Evolutionary conservation across 2,329 filamentous ascomycete genomes (phyloP), one percentile per base, ranked within the genome.

Genomic region (Stachybotrys chartarum): DNA sequence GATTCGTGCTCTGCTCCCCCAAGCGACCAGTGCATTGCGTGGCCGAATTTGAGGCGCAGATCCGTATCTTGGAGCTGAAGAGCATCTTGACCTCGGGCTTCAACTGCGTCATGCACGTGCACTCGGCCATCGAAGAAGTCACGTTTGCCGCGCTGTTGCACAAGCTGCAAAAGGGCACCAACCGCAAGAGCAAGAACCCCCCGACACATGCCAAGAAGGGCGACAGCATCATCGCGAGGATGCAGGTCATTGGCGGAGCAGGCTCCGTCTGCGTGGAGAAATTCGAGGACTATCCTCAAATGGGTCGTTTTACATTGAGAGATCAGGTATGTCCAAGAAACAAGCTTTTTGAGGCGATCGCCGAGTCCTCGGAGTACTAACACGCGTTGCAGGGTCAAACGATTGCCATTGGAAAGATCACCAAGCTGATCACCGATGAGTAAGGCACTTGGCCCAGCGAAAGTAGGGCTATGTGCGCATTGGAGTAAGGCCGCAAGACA

Each of bases 351-450:
- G 24, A 24, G 24, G 24, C 24, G 24, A 24, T 24, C 24, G 4
- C 11, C 12, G 3, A 18, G 42, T 31, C 45, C 6, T 47, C 6
- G 16, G 18, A 11, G 32, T 47, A 58, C 66, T 68, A 66, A 68
- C 61, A 69, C 53, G 64, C 39, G 60, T 53, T 69, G 54, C 68
- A 97, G 86, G 94, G 94, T 66, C 93, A 97, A 88, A 99, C 94
- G 0, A 97, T 99, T 77, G 94, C 94, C 55, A 99, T 99, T 76
- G 94, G 94, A 68, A 99, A 99, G 83, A 95, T 99, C 72, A 97
- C 91, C 57, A 97, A 92, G 81, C 82, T 99, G 60, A 79, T 84
- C 64, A 75, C 68, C 7, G 71, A 75, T n/a, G 49, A 51, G 49
- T 51, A 51, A 51, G 24, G 35, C 35, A 14, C 35, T 42, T 42